Conservation (phyloP, 2,329 filamentous ascomycete species). For the Torrubiellomyces zombiae region DNA sequence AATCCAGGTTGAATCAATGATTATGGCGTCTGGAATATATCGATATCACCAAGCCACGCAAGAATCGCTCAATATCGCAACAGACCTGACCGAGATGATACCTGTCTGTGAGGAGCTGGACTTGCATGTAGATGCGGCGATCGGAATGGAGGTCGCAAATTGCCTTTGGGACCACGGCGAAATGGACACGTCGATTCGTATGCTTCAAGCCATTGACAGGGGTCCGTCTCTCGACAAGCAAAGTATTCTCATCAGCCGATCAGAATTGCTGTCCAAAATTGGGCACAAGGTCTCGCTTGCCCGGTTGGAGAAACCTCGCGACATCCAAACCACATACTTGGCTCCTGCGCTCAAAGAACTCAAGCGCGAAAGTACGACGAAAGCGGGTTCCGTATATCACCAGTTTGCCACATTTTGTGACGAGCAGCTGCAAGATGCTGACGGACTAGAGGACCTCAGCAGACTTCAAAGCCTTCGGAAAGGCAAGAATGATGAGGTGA, state of each 20-base stretch:
- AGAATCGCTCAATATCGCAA: slow-evolving; percentile 73
- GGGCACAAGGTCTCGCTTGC: slow-evolving; percentile 82
- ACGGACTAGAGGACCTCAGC: slow-evolving; percentile 68
- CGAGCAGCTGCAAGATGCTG: slow-evolving; percentile 74
- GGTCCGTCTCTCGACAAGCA: slow-evolving; percentile 48
- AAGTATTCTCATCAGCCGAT: slow-evolving; percentile 52
- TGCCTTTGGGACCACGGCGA: slow-evolving; percentile 93
- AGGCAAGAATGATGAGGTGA: slow-evolving; percentile 66
- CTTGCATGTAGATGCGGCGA: slow-evolving; percentile 58
- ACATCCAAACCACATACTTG: slow-evolving; percentile 76
- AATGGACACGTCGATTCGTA: slow-evolving; percentile 71
- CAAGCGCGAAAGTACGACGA: slow-evolving; percentile 45
- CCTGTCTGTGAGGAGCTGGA: slow-evolving; percentile 51
- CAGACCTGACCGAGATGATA: slow-evolving; percentile 67
- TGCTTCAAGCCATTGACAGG: slow-evolving; percentile 58
- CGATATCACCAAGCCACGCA: slow-evolving; percentile 69
- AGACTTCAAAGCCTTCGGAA: slow-evolving; percentile 65
- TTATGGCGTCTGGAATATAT: slow-evolving; percentile 59
- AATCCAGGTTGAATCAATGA: slow-evolving; percentile 60
- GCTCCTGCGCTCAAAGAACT: slow-evolving; percentile 71
- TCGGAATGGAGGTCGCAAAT: slow-evolving; percentile 69
- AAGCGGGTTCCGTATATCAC: slow-evolving; percentile 79
- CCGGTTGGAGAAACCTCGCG: slow-evolving; percentile 75
- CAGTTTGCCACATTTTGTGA: slow-evolving; percentile 94
- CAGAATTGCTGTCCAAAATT: slow-evolving; percentile 72